phyloP scores from a whole-genome alignment of 257 asterid species.

The Rhazya stricta region DNA sequence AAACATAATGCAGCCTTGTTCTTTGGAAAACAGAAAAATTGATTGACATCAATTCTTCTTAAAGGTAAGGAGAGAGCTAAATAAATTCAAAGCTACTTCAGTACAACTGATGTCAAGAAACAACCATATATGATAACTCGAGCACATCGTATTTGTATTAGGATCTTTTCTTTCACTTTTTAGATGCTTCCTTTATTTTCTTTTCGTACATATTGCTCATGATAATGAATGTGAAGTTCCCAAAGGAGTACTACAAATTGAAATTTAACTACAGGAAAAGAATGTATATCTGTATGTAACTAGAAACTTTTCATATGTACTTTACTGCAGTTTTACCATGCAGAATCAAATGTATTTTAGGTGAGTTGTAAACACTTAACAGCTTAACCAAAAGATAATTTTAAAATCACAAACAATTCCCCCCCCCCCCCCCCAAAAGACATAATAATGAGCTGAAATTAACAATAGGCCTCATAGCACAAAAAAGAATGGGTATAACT shows the following conservation, averaged over 20 bases:
- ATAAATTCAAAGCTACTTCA: background rate
- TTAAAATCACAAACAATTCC: background rate
- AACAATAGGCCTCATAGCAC: background rate
- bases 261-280: background rate
- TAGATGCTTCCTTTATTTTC: background rate
- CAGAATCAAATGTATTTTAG: background rate
- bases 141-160: background rate
- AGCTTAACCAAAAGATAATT: background rate
- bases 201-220: background rate
- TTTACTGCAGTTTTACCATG: background rate
- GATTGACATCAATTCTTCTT: background rate
- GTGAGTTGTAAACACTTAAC: background rate
- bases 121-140: background rate
- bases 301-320: background rate
- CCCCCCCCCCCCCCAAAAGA: too few relatives aligned
- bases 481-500: background rate
- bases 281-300: background rate
- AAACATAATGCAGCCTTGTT: too few relatives aligned
- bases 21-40: background rate
- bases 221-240: background rate
- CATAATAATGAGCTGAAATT: too few relatives aligned
- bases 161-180: background rate
- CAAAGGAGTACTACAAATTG: background rate
- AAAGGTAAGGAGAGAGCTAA: background rate
- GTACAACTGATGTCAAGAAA: background rate